Base-by-base conservation (phyloP, 2,329 filamentous ascomycete genomes). In the Ophiostoma sp. region DNA sequence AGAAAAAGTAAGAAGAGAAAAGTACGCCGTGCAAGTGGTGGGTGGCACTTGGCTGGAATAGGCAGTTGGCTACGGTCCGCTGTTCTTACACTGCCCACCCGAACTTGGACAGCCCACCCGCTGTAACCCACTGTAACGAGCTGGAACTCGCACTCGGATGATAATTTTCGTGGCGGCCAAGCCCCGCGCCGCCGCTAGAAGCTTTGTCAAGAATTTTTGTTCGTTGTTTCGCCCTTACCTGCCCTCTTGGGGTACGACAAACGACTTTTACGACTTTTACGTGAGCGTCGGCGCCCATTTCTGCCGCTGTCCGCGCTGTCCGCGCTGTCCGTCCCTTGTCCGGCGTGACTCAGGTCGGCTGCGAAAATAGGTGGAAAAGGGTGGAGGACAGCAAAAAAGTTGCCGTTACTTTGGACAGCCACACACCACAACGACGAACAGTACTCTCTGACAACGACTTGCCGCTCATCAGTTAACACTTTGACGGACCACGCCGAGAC, bases 41-140 rank as follows among this genome's bases (percentile, higher is more conserved):
- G 7, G 17, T 1, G 57, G 8, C 57, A 61, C 57, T 59, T 59
- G 55, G 4, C 59, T 63, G 8, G 59, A 63, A 39, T 42, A 63
- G 59, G 59, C 59, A 63, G 59, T 63, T 63, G 59, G 59, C 33
- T 63, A 59, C 15, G 55, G 55, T 33, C 15, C 5, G 50, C n/a
- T 22, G 45, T 39, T 39, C 36, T 6, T 39, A n/a, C 45, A n/a
- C n/a, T n/a, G n/a, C n/a, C n/a, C n/a, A n/a, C n/a, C n/a, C n/a
- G n/a, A n/a, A n/a, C 3, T 17, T 48, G 5, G 12, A 48, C 15
- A 17, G 45, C 45, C 45, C 45, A 48, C 45, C 33, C 33, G 33
- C 8, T 36, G 33, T 36, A 36, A 36, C 33, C 33, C 33, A 36
- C 33, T 36, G 33, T 36, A 48, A 17, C 11, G 6, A 15, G 2